phyloP scores from a whole-genome alignment of 768 basidiomycete species.

The Hygrophoropsis aurantiaca region DNA sequence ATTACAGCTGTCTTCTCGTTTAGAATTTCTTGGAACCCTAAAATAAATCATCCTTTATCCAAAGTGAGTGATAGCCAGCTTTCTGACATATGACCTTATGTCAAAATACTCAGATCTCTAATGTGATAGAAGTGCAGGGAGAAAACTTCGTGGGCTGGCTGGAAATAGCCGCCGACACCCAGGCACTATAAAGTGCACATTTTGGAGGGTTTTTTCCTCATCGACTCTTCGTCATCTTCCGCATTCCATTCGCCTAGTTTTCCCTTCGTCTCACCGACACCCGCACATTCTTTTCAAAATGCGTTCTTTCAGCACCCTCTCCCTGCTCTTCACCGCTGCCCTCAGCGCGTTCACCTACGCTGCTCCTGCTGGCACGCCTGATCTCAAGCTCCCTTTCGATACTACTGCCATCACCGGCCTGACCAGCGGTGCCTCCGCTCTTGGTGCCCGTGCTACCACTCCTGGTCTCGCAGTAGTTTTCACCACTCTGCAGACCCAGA shows the following conservation, averaged over 20 bases:
- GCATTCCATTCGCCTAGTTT: constrained; percentile 2
- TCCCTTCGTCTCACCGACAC: constrained; percentile 21
- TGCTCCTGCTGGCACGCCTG: constrained; percentile 12
- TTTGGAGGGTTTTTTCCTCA: constrained; percentile 3
- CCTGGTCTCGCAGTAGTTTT: constrained; percentile 28
- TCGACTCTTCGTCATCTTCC: constrained; percentile 18
- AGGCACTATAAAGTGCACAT: constrained; percentile 15
- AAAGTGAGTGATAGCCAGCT: constrained; percentile 7
- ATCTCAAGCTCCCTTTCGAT: not conserved
- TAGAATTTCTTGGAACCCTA: constrained; percentile 4
- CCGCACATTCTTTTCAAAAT: constrained; percentile 35
- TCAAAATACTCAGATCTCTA: no score
- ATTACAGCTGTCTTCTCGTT: no score
- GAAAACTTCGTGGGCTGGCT: not conserved
- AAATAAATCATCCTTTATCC: constrained; percentile 2
- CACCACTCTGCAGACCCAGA: constrained; percentile 9
- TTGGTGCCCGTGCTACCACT: not conserved
- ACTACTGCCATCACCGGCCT: no score
- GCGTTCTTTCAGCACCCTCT: constrained; percentile 31
- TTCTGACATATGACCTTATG: not conserved
- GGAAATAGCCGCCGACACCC: not conserved
- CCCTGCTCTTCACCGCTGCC: constrained; percentile 24
- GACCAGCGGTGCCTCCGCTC: no score
- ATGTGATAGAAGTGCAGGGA: no score
- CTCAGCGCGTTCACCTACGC: constrained; percentile 27